phyloP scores from a whole-genome alignment of 108 stramenopile species.

The Hondaea fermentalgiana region DNA sequence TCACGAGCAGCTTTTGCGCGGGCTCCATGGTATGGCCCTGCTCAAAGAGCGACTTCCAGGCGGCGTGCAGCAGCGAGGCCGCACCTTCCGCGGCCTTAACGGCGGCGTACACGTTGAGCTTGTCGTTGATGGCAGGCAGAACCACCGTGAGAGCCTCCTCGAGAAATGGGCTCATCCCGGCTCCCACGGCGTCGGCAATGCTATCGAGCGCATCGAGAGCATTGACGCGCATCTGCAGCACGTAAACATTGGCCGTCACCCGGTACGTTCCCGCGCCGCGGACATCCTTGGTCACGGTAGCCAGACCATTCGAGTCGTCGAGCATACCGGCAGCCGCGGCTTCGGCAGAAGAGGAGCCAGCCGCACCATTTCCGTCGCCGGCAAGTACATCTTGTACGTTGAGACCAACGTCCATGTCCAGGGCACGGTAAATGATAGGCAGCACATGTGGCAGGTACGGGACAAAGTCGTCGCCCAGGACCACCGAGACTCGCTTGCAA shows the following conservation, averaged over 20 bases:
- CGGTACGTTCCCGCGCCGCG: neutral
- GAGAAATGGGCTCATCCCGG: neutral
- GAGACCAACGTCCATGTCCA: neutral
- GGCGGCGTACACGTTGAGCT: slow-evolving; percentile 14
- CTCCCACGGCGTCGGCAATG: neutral
- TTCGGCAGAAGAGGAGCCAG: neutral
- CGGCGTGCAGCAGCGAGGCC: neutral
- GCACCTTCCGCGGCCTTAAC: neutral
- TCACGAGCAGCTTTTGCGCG: neutral
- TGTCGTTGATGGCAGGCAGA: slow-evolving; percentile 5
- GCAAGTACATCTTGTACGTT: neutral
- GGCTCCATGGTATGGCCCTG: slow-evolving; percentile 18
- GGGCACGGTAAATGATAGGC: neutral
- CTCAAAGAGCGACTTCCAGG: slow-evolving; percentile 15
- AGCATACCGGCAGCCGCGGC: neutral
- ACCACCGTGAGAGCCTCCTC: neutral
- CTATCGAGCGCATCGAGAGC: neutral
- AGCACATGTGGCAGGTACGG: neutral
- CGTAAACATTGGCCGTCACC: neutral
- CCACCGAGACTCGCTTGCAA: neutral
- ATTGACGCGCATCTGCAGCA: neutral
- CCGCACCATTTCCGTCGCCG: neutral
- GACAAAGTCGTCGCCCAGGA: neutral
- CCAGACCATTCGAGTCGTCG: neutral
- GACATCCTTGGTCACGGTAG: neutral